Base-by-base conservation (phyloP, 805 yeast genomes). In the Isabelozyma rhagii region DNA sequence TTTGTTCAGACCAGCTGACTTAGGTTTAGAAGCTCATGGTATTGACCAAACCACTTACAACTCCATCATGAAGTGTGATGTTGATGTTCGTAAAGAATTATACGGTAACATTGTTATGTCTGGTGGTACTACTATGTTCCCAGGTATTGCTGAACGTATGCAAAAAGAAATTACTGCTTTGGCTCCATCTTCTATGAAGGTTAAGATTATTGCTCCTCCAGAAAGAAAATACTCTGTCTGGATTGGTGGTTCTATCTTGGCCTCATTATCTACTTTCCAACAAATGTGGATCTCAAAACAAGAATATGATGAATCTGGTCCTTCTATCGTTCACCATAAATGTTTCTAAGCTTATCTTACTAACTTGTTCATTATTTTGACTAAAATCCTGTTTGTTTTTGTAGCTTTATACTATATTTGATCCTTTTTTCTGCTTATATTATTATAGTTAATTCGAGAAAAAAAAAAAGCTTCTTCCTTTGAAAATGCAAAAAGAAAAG, bases 201-300 rank as follows among this genome's bases (percentile, higher is more conserved):
- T 94, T 72, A 94, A 94, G 88, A 92, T 94, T 74, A 88, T 88
- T 74, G 99, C 99, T 74, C 97, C 98, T 63, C 98, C 98, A 63
- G 99, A 94, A 81, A 87, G 99, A 80, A 94, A 94, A 80, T 94
- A 89, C 88, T 89, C 97, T 68, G 97, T 92, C 81, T 94, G 99
- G 99, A 94, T 94, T 62, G 99, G 99, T 85, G 99, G 99, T 82
- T 94, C 98, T 66, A 94, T 94, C 71, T 86, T 94, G 78, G 97
- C 99, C 62, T 91, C 97, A 54, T 86, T 94, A 75, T 89, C 97
- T 57, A 94, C 99, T 76, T 94, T 94, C 97, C 98, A 94, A 85
- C 98, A 94, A 82, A 93, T 94, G 98, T 94, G 99, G 99, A 91
- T 94, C 89, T 92, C 98, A 73, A 94, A 94, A 86, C 98, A 94